These are phyloP conservation scores for Aspergillus sp. DNA, from an alignment of 2,329 filamentous ascomycete species.

Conservation along the genomic window DNA sequence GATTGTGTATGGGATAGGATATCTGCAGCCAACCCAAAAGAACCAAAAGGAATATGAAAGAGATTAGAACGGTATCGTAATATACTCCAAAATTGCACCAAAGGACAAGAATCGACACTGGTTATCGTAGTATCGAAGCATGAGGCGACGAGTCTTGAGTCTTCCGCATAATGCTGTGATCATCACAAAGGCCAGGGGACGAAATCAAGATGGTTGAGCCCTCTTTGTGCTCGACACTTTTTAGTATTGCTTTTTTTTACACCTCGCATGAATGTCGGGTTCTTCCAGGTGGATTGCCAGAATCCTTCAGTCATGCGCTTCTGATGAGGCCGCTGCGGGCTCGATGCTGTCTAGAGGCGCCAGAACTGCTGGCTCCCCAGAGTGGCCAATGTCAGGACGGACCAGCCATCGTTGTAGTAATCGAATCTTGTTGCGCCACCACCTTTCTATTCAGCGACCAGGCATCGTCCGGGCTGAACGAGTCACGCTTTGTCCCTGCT, in stretches of 20 bases:
- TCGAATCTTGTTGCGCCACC: neutral
- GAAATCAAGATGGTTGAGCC: too few relatives aligned
- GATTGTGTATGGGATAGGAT: neutral
- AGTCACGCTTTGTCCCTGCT: neutral
- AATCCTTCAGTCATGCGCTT: neutral
- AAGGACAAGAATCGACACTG: neutral
- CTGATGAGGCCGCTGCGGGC: neutral
- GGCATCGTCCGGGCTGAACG: neutral
- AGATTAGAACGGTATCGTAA: neutral
- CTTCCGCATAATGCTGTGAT: too few relatives aligned
- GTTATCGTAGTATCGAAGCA: too few relatives aligned
- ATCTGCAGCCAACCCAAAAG: neutral
- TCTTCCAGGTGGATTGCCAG: neutral
- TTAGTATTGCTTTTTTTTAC: too few relatives aligned
- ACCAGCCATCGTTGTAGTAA: neutral
- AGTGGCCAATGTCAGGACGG: neutral
- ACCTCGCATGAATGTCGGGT: too few relatives aligned
- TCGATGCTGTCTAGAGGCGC: neutral
- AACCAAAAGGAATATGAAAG: constrained; percentile 2
- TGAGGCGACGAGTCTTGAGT: too few relatives aligned
- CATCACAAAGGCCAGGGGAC: too few relatives aligned
- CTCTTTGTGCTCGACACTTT: too few relatives aligned
- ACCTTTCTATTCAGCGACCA: too few relatives aligned
- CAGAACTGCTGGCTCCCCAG: neutral
- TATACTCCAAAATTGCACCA: neutral